Conservation (phyloP, 2,329 filamentous ascomycete species). For the Penicillium sp. region DNA sequence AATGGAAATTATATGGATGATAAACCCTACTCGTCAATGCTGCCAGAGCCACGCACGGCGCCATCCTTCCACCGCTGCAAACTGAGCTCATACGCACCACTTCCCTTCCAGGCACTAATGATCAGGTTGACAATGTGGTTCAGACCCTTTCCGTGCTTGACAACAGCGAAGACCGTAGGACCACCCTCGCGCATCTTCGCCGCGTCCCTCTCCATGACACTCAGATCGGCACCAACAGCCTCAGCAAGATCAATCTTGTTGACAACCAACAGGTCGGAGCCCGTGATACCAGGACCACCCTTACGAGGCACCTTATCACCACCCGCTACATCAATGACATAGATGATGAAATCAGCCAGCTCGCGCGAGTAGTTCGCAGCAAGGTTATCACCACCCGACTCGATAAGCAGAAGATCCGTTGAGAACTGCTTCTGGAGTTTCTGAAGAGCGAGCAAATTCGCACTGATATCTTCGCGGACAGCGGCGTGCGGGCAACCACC, state of each 20-base stretch:
- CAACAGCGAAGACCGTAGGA: conserved; percentile 92
- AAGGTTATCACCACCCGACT: conserved; percentile 93
- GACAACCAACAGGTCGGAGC: conserved; percentile 88
- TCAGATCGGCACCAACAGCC: conserved; percentile 84
- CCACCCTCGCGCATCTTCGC: conserved; percentile 94
- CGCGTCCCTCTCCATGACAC: conserved; percentile 92
- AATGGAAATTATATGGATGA: not conserved
- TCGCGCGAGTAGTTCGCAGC: conserved; percentile 96
- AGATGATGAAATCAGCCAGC: conserved; percentile 95
- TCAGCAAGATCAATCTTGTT: conserved; percentile 97
- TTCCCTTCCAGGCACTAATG: conserved; percentile 87
- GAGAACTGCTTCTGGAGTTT: conserved; percentile 79
- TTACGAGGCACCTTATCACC: conserved; percentile 97
- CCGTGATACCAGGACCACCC: conserved; percentile 94
- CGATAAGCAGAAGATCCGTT: conserved; percentile 86
- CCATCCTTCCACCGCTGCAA: conserved; percentile 48
- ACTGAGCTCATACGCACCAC: conserved; percentile 64
- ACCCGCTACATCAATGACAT: conserved; percentile 95
- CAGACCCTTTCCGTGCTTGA: conserved; percentile 87
- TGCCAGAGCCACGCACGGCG: conserved; percentile 38
- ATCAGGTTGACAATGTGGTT: conserved; percentile 87
- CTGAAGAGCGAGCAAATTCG: conserved; percentile 90
- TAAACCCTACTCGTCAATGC: conserved; percentile 29
- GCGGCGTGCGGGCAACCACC: conserved; percentile 96
- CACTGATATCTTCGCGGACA: conserved; percentile 92